Evolutionary conservation across 2,329 filamentous ascomycete genomes (phyloP).

Genomic region (Colletotrichum sp.): DNA sequence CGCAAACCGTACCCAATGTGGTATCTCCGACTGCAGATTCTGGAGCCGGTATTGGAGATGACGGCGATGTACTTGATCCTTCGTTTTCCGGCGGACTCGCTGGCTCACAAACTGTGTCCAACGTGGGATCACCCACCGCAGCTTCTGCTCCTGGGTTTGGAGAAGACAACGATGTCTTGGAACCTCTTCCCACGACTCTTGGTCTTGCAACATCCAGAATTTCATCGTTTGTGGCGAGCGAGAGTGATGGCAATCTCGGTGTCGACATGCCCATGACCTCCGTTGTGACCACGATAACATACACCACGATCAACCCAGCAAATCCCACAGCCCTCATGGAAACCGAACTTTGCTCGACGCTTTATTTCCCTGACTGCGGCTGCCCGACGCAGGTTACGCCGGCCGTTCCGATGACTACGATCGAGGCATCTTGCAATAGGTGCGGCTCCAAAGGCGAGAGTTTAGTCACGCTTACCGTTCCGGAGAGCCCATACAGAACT

Average conservation of each 20-base stretch:
- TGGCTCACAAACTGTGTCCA: neutral
- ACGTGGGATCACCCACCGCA: neutral
- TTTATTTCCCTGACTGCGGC: neutral
- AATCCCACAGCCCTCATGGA: neutral
- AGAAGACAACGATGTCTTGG: neutral
- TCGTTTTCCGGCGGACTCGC: accelerated
- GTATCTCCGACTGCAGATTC: neutral
- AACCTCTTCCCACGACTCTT: neutral
- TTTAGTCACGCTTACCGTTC: neutral
- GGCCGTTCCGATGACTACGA: neutral
- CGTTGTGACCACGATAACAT: neutral
- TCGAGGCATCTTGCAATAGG: neutral
- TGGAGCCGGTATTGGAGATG: neutral
- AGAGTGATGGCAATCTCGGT: neutral
- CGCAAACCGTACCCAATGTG: accelerated
- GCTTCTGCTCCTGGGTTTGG: neutral
- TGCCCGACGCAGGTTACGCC: neutral
- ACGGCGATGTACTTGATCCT: neutral
- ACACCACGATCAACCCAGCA: neutral
- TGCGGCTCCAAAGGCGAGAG: neutral
- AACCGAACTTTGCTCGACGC: neutral
- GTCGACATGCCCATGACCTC: neutral
- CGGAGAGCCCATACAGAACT: neutral
- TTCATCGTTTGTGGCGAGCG: accelerated
- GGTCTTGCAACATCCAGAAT: neutral